These are phyloP conservation scores for Massarina eburnea DNA, from an alignment of 2,329 filamentous ascomycete genomes.

Conservation along the genomic window DNA sequence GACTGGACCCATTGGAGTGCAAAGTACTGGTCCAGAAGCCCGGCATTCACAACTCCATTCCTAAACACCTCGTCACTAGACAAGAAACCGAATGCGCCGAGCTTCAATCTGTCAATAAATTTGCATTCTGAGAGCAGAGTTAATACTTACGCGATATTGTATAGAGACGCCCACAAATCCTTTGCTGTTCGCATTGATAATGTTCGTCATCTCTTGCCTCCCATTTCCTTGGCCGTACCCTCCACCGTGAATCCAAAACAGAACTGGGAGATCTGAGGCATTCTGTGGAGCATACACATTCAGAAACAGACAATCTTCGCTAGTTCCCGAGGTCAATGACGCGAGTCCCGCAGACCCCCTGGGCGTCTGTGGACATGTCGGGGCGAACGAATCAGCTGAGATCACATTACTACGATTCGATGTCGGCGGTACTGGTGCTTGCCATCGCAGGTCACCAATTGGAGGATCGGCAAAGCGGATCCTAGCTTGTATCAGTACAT, in stretches of 20 bases:
- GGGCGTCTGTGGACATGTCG: constrained; percentile 18
- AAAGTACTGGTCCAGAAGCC: constrained; percentile 50
- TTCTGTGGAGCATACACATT: constrained; percentile 37
- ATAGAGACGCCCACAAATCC: constrained; percentile 53
- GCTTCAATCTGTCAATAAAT: constrained; percentile 20
- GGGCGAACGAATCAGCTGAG: constrained; percentile 13
- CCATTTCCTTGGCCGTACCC: constrained; percentile 45
- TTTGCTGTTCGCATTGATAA: constrained; percentile 53
- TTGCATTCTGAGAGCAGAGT: neutral
- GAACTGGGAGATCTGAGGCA: constrained; percentile 33
- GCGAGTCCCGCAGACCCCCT: constrained; percentile 6
- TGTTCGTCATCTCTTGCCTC: constrained; percentile 39
- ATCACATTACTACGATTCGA: constrained; percentile 8
- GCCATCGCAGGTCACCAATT: constrained; percentile 17
- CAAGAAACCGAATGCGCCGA: constrained; percentile 49
- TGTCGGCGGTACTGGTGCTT: constrained; percentile 17
- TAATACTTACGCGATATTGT: constrained; percentile 49
- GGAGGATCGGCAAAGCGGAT: constrained; percentile 26
- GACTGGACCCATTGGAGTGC: constrained; percentile 55
- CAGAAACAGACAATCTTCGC: constrained; percentile 44
- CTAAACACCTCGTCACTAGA: constrained; percentile 39
- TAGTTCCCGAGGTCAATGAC: constrained; percentile 9
- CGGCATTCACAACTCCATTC: constrained; percentile 43
- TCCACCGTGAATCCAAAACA: constrained; percentile 35
- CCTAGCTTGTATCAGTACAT: constrained; percentile 3